Conservation (phyloP, 1,284 basidiomycete species). For the Marasmius tenuissimus region DNA sequence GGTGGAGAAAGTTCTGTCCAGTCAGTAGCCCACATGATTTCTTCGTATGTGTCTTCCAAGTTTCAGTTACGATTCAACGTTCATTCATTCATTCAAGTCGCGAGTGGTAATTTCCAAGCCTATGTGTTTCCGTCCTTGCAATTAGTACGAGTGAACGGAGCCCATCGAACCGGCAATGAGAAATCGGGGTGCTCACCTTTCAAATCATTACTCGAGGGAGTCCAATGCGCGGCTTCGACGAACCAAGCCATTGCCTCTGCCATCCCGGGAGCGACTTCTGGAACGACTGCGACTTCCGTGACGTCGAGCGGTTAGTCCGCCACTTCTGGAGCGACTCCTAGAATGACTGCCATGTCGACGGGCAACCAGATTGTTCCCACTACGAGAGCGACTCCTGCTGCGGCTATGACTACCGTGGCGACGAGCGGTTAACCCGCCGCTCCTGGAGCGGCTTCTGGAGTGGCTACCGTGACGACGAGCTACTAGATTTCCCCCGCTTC, state of each 20-base stretch:
- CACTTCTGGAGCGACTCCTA: constrained; percentile 9
- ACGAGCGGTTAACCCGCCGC: constrained; percentile 14
- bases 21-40: no score
- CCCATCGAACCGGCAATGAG: neutral
- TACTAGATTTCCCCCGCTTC: constrained; percentile 7
- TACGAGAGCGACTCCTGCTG: constrained; percentile 12
- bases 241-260: neutral
- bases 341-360: constrained; percentile 12
- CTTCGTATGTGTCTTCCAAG: no score
- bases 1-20: no score
- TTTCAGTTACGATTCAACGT: no score
- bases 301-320: constrained; percentile 8
- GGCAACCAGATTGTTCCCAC: constrained; percentile 10
- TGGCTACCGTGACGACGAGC: constrained; percentile 11
- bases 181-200: neutral
- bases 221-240: neutral
- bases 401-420: constrained; percentile 22
- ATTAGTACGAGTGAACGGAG: no score
- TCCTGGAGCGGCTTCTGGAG: constrained; percentile 7
- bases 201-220: neutral
- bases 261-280: constrained; percentile 3
- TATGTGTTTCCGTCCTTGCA: neutral
- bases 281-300: constrained; percentile 15
- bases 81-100: neutral
- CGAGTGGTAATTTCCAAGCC: neutral